These are phyloP conservation scores for Elaeis oleifera DNA, from an alignment of 202 grass and related monocot species.

Conservation along the genomic window DNA sequence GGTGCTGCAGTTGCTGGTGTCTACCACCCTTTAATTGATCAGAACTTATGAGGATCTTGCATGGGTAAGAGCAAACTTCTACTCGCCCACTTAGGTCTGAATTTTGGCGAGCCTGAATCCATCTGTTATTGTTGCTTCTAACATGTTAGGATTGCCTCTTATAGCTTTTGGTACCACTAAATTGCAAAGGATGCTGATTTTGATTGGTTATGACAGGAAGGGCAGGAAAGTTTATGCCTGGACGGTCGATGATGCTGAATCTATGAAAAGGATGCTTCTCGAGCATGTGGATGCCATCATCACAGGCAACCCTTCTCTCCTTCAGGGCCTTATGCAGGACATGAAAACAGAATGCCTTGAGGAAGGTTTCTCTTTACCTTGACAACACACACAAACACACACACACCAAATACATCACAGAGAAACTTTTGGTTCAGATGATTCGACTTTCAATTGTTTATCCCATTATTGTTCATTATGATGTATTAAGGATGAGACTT, in stretches of 20 bases:
- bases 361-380: constrained; percentile 60
- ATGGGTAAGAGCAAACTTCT: constrained; percentile 25
- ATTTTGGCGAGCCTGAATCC: not conserved
- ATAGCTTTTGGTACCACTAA: too few relatives aligned
- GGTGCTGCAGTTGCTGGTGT: constrained; percentile 73
- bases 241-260: constrained; percentile 73
- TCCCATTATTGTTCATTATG: too few relatives aligned
- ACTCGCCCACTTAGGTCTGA: not conserved
- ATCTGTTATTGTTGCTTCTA: not conserved
- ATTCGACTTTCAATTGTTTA: too few relatives aligned
- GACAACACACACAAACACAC: not conserved
- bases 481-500: too few relatives aligned
- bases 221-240: constrained; percentile 75
- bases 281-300: constrained; percentile 77
- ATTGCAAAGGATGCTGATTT: not conserved
- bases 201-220: constrained; percentile 34
- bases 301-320: constrained; percentile 63
- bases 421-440: too few relatives aligned
- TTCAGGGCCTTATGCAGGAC: constrained; percentile 64
- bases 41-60: constrained; percentile 49
- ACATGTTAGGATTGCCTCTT: not conserved
- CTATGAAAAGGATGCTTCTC: constrained; percentile 68
- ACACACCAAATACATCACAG: too few relatives aligned
- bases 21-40: constrained; percentile 61
- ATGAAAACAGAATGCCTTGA: constrained; percentile 40